Conservation (phyloP, 352 stramenopile species). For the Phytophthora litchii region DNA sequence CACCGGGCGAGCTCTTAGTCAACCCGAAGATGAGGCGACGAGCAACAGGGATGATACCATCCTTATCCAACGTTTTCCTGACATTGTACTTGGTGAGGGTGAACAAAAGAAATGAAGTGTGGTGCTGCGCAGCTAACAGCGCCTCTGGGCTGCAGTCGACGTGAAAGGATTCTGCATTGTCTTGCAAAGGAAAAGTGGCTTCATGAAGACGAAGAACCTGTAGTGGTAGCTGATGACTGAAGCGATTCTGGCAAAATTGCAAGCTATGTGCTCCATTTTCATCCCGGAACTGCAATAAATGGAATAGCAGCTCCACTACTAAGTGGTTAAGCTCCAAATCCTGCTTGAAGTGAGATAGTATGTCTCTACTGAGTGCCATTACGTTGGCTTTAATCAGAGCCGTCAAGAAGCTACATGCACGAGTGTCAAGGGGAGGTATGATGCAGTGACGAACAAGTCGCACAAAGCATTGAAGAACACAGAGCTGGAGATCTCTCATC, state of each 20-base stretch:
- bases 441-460: slow-evolving; percentile 24
- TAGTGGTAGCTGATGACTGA: slow-evolving; percentile 33
- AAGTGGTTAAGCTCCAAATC: slow-evolving; percentile 32
- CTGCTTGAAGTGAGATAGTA: slow-evolving; percentile 16
- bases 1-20: neutral
- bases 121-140: slow-evolving; percentile 2
- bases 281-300: slow-evolving; percentile 22
- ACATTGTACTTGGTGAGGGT: slow-evolving; percentile 42
- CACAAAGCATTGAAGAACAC: slow-evolving; percentile 20
- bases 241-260: slow-evolving; percentile 36
- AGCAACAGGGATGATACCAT: slow-evolving; percentile 11
- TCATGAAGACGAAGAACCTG: slow-evolving; percentile 33
- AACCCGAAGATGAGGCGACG: slow-evolving; percentile 17
- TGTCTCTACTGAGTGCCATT: slow-evolving; percentile 28
- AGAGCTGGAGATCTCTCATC: slow-evolving; percentile 24
- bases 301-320: slow-evolving; percentile 29
- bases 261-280: slow-evolving; percentile 13
- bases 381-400: slow-evolving; percentile 21
- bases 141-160: neutral
- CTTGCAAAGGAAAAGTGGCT: slow-evolving; percentile 5
- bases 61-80: slow-evolving; percentile 25
- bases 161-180: neutral
- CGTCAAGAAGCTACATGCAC: slow-evolving; percentile 7
- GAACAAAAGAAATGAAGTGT: slow-evolving; percentile 39
- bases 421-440: neutral